Percentiles rank a stretch among this genome's conserved stretches.
These are phyloP conservation scores for Spiraea crenata DNA, from an alignment of 331 rosid species.

Conservation along the genomic window DNA sequence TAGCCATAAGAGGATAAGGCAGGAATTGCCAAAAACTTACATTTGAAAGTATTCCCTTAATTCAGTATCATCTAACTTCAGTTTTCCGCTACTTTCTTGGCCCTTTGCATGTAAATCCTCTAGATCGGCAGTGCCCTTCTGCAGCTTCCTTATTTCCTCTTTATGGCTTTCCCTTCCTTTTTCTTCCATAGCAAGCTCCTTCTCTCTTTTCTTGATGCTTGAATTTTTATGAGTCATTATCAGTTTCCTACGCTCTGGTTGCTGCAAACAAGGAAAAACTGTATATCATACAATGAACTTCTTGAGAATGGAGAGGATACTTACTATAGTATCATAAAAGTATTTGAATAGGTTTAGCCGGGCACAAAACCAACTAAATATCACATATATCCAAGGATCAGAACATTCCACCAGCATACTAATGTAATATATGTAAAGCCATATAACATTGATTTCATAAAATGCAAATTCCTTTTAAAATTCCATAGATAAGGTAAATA, in stretches of 20 bases:
- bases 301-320: slow-evolving; percentile 11
- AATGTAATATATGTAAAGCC: too few species aligned
- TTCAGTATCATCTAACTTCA: slow-evolving; percentile 60
- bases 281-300: too few species aligned
- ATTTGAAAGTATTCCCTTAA: slow-evolving; percentile 83
- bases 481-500: too few species aligned
- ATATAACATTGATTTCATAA: neutral
- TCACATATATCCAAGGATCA: neutral
- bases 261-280: slow-evolving; percentile 48
- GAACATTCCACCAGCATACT: too few species aligned
- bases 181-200: slow-evolving; percentile 67
- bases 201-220: slow-evolving; percentile 74
- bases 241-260: slow-evolving; percentile 91
- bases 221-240: slow-evolving; percentile 79
- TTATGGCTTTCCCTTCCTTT: slow-evolving; percentile 68
- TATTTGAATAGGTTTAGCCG: neutral
- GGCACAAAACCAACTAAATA: neutral
- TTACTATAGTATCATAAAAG: slow-evolving; percentile 12
- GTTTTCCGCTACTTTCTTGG: slow-evolving; percentile 54
- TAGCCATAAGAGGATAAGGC: neutral
- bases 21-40: slow-evolving; percentile 47
- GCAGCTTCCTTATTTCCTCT: slow-evolving; percentile 47
- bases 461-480: too few species aligned
- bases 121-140: slow-evolving; percentile 58
- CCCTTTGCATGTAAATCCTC: slow-evolving; percentile 62